Evolutionary conservation across 768 basidiomycete genomes (phyloP).

Genomic region (Lanmaoa pseudosensibilis): DNA sequence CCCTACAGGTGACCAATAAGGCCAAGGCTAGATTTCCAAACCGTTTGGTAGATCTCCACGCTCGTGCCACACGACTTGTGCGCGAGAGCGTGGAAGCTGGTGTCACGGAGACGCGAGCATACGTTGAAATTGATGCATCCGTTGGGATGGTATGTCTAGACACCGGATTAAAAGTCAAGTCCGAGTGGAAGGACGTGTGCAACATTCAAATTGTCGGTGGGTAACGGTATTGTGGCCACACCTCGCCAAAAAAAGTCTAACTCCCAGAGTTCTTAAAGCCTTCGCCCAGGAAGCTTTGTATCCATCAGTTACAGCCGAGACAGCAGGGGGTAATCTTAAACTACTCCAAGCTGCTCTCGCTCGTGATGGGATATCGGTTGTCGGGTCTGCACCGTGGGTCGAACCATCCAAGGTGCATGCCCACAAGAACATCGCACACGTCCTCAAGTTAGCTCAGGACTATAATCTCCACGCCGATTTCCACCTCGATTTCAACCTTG

Average conservation of each 20-base stretch:
- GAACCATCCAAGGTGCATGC: slow-evolving; percentile 50
- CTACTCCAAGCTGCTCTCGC: slow-evolving; percentile 46
- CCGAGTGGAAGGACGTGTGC: slow-evolving; percentile 46
- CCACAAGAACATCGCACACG: slow-evolving; percentile 51
- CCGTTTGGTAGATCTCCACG: slow-evolving; percentile 45
- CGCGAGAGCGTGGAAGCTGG: slow-evolving; percentile 57
- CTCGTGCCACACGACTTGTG: slow-evolving; percentile 54
- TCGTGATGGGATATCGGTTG: slow-evolving; percentile 43
- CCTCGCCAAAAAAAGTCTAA: not conserved
- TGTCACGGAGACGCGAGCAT: slow-evolving; percentile 68
- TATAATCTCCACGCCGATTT: slow-evolving; percentile 53
- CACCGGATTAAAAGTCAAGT: slow-evolving; percentile 47
- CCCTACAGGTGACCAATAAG: slow-evolving; percentile 48
- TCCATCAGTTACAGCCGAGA: slow-evolving; percentile 30
- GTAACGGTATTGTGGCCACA: not conserved
- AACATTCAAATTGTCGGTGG: slow-evolving; percentile 60
- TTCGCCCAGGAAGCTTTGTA: slow-evolving; percentile 66
- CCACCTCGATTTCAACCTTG: slow-evolving; percentile 68
- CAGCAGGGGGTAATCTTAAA: slow-evolving; percentile 45
- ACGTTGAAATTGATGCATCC: slow-evolving; percentile 60
- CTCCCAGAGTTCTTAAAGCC: slow-evolving; percentile 33
- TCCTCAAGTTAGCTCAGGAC: slow-evolving; percentile 47
- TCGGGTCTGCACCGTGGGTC: slow-evolving; percentile 68
- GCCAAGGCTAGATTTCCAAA: slow-evolving; percentile 52
- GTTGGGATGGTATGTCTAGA: slow-evolving; percentile 58